Evolutionary conservation across 202 grass and related monocot genomes (phyloP).

Genomic region (Eragrostis tef): DNA sequence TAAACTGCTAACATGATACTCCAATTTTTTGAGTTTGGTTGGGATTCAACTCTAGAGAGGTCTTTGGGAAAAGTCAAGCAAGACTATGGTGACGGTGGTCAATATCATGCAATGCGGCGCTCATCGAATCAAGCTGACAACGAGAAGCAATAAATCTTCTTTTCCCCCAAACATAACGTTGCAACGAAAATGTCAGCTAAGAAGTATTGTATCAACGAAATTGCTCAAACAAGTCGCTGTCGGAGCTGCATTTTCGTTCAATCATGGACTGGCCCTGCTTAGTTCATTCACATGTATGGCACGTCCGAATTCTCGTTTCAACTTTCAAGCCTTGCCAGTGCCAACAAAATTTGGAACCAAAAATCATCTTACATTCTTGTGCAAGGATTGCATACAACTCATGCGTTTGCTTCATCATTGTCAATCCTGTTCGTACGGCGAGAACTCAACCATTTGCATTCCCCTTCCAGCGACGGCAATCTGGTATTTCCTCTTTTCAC

Average conservation of each 20-base stretch:
- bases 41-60: no score
- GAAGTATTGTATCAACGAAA: not conserved
- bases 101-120: no score
- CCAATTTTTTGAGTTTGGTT: no score
- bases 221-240: no score
- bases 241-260: not conserved
- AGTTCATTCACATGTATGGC: not conserved
- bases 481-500: conserved; percentile 55
- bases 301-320: not conserved
- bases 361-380: not conserved
- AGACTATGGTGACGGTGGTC: not conserved
- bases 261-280: not conserved
- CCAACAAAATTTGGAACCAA: not conserved
- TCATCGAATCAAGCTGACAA: not conserved
- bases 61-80: no score
- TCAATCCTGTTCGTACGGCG: conserved; percentile 7
- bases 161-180: not conserved
- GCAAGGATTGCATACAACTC: not conserved
- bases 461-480: conserved; percentile 86
- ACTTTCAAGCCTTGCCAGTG: not conserved
- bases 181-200: not conserved
- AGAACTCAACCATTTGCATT: conserved; percentile 88
- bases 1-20: no score
- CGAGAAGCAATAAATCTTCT: not conserved
- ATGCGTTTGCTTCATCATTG: not conserved